Evolutionary conservation across 2,329 filamentous ascomycete genomes (phyloP).

Genomic region (Verticillium nonalfalfae): DNA sequence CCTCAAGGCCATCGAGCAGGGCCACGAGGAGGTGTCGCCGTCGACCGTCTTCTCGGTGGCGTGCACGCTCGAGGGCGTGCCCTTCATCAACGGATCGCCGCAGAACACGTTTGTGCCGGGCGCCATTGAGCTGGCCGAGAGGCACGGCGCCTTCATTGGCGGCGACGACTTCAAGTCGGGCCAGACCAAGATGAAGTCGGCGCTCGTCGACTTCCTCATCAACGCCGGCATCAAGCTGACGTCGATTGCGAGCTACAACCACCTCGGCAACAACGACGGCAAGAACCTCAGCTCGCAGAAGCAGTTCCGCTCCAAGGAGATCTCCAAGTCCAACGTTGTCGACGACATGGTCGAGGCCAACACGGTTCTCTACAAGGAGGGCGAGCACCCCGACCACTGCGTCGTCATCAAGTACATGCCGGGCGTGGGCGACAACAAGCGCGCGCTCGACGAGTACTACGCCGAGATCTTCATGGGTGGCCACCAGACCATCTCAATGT

Average conservation of each 20-base stretch:
- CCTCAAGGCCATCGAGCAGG: slow-evolving; percentile 75
- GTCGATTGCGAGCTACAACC: slow-evolving; percentile 98
- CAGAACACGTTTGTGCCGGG: slow-evolving; percentile 99
- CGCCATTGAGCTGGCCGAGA: slow-evolving; percentile 80
- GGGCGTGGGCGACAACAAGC: slow-evolving; percentile 97
- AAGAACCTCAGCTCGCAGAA: slow-evolving; percentile 97
- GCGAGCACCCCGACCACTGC: slow-evolving; percentile 94
- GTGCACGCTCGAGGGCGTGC: slow-evolving; percentile 79
- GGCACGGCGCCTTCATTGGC: slow-evolving; percentile 84
- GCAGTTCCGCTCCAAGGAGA: slow-evolving; percentile 99
- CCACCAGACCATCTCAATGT: slow-evolving; percentile 94
- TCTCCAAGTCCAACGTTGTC: slow-evolving; percentile 98
- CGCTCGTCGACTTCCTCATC: slow-evolving; percentile 96
- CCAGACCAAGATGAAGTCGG: slow-evolving; percentile 99
- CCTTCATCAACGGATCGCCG: slow-evolving; percentile 98
- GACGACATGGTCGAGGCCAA: slow-evolving; percentile 99
- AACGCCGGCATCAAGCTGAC: slow-evolving; percentile 98
- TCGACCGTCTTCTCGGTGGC: slow-evolving; percentile 96
- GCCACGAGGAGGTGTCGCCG: slow-evolving; percentile 87
- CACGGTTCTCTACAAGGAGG: slow-evolving; percentile 78
- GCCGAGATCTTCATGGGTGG: slow-evolving; percentile 98
- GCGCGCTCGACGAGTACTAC: slow-evolving; percentile 97
- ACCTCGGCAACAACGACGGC: slow-evolving; percentile 98
- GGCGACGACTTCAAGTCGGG: slow-evolving; percentile 99
- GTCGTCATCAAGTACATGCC: slow-evolving; percentile 99